Evolutionary conservation across 257 asterid genomes (phyloP).

Genomic region (Solanum rostratum): DNA sequence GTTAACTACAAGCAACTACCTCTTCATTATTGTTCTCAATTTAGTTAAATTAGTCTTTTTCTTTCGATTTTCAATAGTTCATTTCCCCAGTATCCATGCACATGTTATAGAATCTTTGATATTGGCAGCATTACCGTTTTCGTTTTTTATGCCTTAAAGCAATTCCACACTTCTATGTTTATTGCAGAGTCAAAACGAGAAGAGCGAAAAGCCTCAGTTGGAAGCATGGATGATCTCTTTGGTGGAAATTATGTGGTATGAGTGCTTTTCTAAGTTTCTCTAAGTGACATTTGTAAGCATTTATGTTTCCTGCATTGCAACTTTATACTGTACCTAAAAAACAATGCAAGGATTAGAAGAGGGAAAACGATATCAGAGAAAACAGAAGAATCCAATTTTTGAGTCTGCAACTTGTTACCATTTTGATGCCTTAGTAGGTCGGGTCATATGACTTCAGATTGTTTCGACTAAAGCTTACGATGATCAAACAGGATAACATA

Average conservation of each 20-base stretch:
- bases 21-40: background rate
- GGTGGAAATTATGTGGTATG: conserved; percentile 54
- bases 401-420: background rate
- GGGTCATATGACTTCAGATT: background rate
- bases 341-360: background rate
- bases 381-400: background rate
- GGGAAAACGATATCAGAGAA: background rate
- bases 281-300: background rate
- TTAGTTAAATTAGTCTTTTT: background rate
- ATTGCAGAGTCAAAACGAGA: conserved; percentile 27
- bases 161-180: background rate
- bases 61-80: background rate
- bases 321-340: background rate
- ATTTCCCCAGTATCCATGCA: background rate
- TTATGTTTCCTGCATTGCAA: background rate
- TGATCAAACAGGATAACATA: background rate
- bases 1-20: background rate
- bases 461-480: background rate
- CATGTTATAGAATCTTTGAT: background rate
- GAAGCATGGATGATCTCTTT: conserved; percentile 32
- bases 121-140: background rate
- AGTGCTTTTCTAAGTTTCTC: background rate
- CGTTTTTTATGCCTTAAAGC: background rate
- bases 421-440: background rate
- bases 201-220: conserved; percentile 20